Percentiles rank a stretch among this genome's conserved stretches.
Evolutionary conservation across 2,329 filamentous ascomycete species (phyloP).

Genomic region (Penicillium sp.): DNA sequence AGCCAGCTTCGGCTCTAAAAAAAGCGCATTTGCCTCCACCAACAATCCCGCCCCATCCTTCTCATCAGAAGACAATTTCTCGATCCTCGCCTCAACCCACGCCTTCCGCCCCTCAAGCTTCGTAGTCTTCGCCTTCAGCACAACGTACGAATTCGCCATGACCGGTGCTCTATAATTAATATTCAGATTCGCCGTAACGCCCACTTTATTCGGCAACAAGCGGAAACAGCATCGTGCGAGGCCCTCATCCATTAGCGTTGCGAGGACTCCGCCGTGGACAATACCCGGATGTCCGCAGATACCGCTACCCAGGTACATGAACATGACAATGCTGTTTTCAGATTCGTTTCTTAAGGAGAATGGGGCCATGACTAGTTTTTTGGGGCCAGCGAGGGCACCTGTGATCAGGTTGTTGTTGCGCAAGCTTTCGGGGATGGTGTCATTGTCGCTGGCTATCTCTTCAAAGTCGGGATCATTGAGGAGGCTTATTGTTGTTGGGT

Average conservation of each 20-base stretch:
- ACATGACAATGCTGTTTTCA: constrained; percentile 67
- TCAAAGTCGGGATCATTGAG: constrained; percentile 65
- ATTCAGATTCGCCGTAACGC: constrained; percentile 78
- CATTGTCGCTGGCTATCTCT: constrained; percentile 81
- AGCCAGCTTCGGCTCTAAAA: not conserved
- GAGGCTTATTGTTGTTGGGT: constrained; percentile 68
- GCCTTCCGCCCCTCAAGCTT: constrained; percentile 90
- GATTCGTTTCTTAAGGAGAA: constrained; percentile 70
- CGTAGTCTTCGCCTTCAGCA: constrained; percentile 73
- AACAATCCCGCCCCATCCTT: not conserved
- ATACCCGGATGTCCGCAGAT: constrained; percentile 87
- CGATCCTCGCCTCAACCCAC: constrained; percentile 83
- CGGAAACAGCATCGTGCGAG: constrained; percentile 83
- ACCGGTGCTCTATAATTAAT: constrained; percentile 79
- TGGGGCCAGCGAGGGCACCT: constrained; percentile 72
- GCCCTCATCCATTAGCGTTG: constrained; percentile 86
- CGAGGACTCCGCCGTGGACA: constrained; percentile 83
- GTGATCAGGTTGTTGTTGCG: constrained; percentile 76
- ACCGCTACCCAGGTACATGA: constrained; percentile 74
- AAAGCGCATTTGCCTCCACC: constrained; percentile 4
- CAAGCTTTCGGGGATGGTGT: constrained; percentile 67
- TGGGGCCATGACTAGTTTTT: constrained; percentile 77
- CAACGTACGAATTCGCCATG: constrained; percentile 70
- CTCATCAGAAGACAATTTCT: constrained; percentile 50
- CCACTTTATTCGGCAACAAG: constrained; percentile 77